A percentile compares a stretch with the other conserved stretches of the same genome.
phyloP scores from a whole-genome alignment of 257 asterid genomes.

The Salvia miltiorrhiza region DNA sequence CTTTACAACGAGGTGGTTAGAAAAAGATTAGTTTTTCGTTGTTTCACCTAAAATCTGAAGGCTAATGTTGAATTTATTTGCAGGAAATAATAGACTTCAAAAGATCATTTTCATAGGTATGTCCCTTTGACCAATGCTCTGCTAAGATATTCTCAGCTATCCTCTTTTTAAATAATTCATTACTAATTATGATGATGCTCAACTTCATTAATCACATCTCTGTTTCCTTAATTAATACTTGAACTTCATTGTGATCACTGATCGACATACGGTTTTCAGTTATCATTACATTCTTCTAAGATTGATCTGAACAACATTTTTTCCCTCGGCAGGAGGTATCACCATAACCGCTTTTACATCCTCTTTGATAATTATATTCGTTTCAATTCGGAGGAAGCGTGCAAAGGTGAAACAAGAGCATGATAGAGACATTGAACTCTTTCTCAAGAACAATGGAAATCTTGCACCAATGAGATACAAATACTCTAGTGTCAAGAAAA shows the following conservation, averaged over 20 bases:
- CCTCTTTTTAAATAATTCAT: background rate
- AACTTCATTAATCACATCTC: background rate
- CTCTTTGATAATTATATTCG: background rate
- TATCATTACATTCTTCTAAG: background rate
- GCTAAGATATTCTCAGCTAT: background rate
- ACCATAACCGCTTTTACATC: background rate
- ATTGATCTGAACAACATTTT: background rate
- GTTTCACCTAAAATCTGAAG: background rate
- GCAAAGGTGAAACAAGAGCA: background rate
- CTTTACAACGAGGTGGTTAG: no score
- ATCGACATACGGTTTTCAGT: background rate
- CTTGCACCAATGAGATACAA: conserved; percentile 21
- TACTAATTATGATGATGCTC: background rate
- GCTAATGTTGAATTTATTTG: conserved; percentile 5
- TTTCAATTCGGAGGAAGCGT: background rate
- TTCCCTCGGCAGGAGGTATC: background rate
- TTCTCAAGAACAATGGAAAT: background rate
- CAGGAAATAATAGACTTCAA: background rate
- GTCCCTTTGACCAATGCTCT: background rate
- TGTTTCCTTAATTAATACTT: no score
- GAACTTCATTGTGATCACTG: no score
- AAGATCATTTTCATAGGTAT: background rate
- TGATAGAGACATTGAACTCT: background rate
- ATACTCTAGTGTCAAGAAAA: conserved; percentile 23
- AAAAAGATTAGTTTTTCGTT: no score